Conservation (phyloP, 176 grass and related monocot species). For the Elaeis guineensis region DNA sequence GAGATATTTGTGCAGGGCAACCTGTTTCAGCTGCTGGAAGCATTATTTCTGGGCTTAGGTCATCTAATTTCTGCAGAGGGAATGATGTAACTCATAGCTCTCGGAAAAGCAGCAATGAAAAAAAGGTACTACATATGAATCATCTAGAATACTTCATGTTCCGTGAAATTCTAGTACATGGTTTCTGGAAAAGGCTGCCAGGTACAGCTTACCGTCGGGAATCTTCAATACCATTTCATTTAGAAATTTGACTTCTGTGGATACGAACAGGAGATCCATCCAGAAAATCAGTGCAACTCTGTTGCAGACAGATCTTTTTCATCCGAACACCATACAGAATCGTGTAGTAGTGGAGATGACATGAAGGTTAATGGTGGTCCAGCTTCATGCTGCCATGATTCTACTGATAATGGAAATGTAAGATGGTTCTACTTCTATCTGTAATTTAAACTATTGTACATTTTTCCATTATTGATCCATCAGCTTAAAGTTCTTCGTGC, state of each 20-base stretch:
- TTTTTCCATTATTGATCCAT: too few species aligned
- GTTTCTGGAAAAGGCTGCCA: slow-evolving; percentile 17
- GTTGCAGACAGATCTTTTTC: slow-evolving; percentile 13
- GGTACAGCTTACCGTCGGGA: slow-evolving; percentile 10
- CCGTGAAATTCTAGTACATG: not conserved
- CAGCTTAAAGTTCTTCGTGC: too few species aligned
- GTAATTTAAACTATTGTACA: too few species aligned
- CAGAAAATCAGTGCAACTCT: slow-evolving; percentile 17
- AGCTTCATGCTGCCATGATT: slow-evolving; percentile 31
- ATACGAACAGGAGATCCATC: slow-evolving; percentile 47
- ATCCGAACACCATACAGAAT: slow-evolving; percentile 24
- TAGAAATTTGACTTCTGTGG: slow-evolving; percentile 42
- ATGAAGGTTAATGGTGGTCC: slow-evolving; percentile 23
- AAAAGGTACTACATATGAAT: slow-evolving; percentile 33
- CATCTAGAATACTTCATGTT: not conserved
- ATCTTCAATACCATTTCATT: slow-evolving; percentile 26
- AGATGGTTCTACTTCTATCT: slow-evolving; percentile 4
- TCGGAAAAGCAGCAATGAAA: slow-evolving; percentile 24
- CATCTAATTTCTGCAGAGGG: slow-evolving; percentile 4
- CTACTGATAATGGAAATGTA: slow-evolving; percentile 46
- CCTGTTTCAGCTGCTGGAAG: slow-evolving; percentile 14
- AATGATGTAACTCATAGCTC: slow-evolving; percentile 14
- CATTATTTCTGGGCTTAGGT: slow-evolving; percentile 9
- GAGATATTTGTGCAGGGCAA: slow-evolving; percentile 16
- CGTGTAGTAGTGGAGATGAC: slow-evolving; percentile 22